Conservation (phyloP, 2,329 filamentous ascomycete genomes). For the Alternaria arborescens region DNA sequence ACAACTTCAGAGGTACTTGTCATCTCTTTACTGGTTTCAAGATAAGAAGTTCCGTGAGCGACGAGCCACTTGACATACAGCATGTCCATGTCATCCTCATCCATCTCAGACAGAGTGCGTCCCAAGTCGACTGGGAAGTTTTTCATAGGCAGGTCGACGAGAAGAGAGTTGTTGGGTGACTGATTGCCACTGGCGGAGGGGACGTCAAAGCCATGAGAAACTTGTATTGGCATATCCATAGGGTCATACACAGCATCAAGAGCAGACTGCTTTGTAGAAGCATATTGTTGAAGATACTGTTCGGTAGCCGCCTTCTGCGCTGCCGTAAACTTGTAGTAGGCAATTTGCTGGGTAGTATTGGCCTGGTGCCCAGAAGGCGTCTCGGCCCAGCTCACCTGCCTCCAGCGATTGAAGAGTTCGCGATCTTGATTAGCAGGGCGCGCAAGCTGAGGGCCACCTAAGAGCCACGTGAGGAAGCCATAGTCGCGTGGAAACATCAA, state of each 20-base stretch:
- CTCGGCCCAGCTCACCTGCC: neutral
- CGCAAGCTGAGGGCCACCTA: neutral
- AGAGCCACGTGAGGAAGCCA: neutral
- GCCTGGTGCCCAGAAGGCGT: neutral
- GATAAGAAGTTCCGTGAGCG: neutral
- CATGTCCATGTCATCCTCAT: neutral
- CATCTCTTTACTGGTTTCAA: neutral
- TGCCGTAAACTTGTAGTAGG: neutral
- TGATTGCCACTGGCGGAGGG: neutral
- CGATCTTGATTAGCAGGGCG: neutral
- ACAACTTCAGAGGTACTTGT: neutral
- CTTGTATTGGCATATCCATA: neutral
- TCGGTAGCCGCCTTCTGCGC: neutral
- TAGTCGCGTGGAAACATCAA: slow-evolving; percentile 4
- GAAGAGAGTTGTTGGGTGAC: neutral
- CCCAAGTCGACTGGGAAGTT: neutral
- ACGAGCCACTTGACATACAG: neutral
- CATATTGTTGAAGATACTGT: neutral
- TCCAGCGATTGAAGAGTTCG: neutral
- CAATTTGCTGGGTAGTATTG: neutral
- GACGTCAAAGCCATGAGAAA: neutral
- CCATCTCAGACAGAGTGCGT: neutral
- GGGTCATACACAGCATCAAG: neutral
- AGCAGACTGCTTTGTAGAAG: neutral
- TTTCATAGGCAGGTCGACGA: neutral